Evolutionary conservation across 345 rosid genomes (phyloP).

Genomic region (Balakata baccata): DNA sequence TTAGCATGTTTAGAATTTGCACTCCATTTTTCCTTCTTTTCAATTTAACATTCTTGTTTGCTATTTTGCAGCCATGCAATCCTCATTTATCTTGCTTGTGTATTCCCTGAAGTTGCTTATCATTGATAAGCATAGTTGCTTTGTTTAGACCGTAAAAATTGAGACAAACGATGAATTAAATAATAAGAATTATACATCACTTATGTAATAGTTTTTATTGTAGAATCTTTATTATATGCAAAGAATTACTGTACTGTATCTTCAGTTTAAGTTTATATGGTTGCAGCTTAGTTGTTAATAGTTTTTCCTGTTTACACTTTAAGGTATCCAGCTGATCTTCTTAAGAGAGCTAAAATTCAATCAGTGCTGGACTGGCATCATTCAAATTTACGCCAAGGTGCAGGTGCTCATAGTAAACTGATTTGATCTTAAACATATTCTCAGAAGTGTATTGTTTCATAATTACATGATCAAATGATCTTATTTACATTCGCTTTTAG

Average conservation of each 20-base stretch:
- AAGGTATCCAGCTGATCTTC: slow-evolving; percentile 89
- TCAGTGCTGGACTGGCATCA: slow-evolving; percentile 93
- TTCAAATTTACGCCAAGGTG: slow-evolving; percentile 63
- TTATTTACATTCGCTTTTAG: no score
- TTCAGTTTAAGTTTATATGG: background rate
- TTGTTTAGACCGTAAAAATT: background rate
- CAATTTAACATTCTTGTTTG: background rate
- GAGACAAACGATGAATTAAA: background rate
- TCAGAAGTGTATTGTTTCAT: no score
- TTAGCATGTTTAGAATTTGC: background rate
- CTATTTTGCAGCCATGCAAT: slow-evolving; percentile 73
- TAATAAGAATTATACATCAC: background rate
- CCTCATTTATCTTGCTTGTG: slow-evolving; percentile 62
- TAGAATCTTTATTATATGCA: background rate
- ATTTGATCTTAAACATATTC: background rate
- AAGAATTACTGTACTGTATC: background rate
- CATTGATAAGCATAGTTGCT: slow-evolving; percentile 54
- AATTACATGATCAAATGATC: no score
- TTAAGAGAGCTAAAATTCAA: slow-evolving; percentile 68
- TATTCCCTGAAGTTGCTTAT: slow-evolving; percentile 76
- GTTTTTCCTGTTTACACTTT: slow-evolving; percentile 7
- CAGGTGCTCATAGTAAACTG: slow-evolving; percentile 40
- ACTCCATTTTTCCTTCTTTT: slow-evolving; percentile 23
- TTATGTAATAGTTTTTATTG: background rate
- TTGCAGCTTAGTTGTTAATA: background rate